Base-by-base conservation (phyloP, 225 moss, liverwort and hornwort genomes). In the Polytrichum commune region DNA sequence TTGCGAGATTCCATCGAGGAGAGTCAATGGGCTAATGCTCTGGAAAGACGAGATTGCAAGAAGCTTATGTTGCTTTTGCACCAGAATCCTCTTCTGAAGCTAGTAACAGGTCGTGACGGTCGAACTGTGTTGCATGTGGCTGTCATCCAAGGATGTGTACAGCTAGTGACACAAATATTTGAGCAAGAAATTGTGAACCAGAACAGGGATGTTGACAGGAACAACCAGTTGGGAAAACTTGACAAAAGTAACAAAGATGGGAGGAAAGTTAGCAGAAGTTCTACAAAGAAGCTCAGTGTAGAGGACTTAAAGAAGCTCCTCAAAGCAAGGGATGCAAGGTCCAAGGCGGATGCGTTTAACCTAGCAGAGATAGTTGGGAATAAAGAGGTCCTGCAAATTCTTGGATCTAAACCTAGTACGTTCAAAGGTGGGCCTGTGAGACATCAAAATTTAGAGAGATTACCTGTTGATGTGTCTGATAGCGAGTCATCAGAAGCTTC, bases 81-180 rank as follows among this genome's bases (percentile, higher is more conserved):
- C 8, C 33, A 28, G 56, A 10, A 77, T 28, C 72, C 54, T 9
- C 35, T 6, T 62, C 58, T 58, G 58, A 58, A 58, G 19, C 33
- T 77, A 6, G 60, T 22, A 73, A 72, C 70, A 30, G 18, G 74
- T 67, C 58, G 22, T 28, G 70, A 60, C 4, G 77, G 54, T 8
- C 79, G 77, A 33, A 82, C 24, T 10, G 85, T 73, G 1, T 69
- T 85, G 28, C 85, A 82, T 65, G 79, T 74, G 4, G 85, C 81
- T 6, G 79, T 71, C 13, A 69, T 74, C 33, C 78, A 82, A 72
- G 85, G 85, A 16, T 85, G 79, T 38, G 33, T 65, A 27, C 53
- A 72, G n/a, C 73, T 85, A 61, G 20, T 74, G n/a, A 67, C 76
- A 58, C 72, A 79, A 29, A 60, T 75, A 13, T 55, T 69, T 3